Conservation (phyloP, 148 eudicot genomes). For the Camellia granthamiana region DNA sequence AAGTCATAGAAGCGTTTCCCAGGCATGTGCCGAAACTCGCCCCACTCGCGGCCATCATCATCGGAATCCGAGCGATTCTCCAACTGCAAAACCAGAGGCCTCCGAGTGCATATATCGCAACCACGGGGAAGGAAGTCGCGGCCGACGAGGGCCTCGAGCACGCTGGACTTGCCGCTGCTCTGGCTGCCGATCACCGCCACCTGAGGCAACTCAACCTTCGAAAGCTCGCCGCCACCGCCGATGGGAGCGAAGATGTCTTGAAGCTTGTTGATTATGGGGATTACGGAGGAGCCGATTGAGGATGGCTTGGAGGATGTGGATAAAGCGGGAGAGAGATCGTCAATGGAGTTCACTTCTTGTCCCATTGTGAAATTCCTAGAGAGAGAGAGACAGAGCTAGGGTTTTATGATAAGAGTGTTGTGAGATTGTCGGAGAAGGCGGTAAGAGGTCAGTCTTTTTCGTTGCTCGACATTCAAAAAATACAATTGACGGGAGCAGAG, state of each 20-base stretch:
- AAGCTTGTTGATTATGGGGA: conserved; percentile 59
- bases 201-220: conserved; percentile 52
- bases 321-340: not conserved
- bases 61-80: conserved; percentile 31
- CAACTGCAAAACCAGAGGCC: conserved; percentile 56
- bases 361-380: conserved; percentile 9
- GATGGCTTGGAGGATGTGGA: not conserved
- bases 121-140: conserved; percentile 68
- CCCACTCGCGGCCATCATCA: conserved; percentile 31
- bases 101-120: conserved; percentile 49
- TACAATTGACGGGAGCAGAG: no score
- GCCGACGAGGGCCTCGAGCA: conserved; percentile 59
- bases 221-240: conserved; percentile 32
- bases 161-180: conserved; percentile 69
- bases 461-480: no score
- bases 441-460: no score
- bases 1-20: conserved; percentile 49
- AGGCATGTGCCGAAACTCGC: conserved; percentile 57
- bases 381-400: not conserved
- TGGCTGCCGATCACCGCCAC: conserved; percentile 72
- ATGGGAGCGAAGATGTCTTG: conserved; percentile 56
- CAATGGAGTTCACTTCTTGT: not conserved
- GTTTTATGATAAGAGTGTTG: no score
- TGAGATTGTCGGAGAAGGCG: not conserved
- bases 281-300: conserved; percentile 42